Base-by-base conservation (phyloP, 352 stramenopile genomes). In the Saprolegnia diclina region DNA sequence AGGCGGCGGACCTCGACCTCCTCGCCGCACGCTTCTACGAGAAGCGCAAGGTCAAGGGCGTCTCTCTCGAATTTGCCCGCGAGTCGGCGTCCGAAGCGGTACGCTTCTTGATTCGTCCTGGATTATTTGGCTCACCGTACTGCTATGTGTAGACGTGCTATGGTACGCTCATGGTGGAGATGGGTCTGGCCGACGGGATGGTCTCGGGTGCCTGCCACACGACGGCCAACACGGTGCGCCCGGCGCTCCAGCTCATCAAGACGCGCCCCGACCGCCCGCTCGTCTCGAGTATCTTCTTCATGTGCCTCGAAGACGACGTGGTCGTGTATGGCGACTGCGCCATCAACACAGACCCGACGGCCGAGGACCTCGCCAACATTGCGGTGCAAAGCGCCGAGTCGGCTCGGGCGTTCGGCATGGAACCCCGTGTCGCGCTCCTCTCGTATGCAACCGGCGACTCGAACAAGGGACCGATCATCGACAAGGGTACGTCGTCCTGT, bases 191-290 rank as follows among this genome's bases (percentile, higher is more conserved):
- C 0, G 87, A 96, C 67, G 88, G 88, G 40, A 91, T 96, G 81
- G 88, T 96, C 26, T 92, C 82, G 1, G 88, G 88, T 37, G 88
- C 82, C 0, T 88, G 78, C 71, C 86, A 96, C 75, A 91, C 83
- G 11, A 95, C 85, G 3, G 85, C 86, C 56, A 90, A 94, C 78
- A 96, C 88, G n/a, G 89, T 96, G 56, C 85, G 88, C 10, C 88
- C 88, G 18, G 88, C 87, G 50, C 76, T 95, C 14, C 88, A 96
- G 76, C 74, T 96, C 6, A 93, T 96, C 75, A 96, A 96, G 81
- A 93, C 83, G 32, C 64, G 73, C 4, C 79, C 76, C 0, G 82
- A 82, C 52, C 78, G 81, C 22, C 82, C 81, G 5, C 77, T 93
- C 26, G 84, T 94, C 10, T 94, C 85, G 45, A 93, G 83, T 44